Evolutionary conservation across 2,329 filamentous ascomycete genomes (phyloP).

Genomic region (Aspergillus pseudoterreus): DNA sequence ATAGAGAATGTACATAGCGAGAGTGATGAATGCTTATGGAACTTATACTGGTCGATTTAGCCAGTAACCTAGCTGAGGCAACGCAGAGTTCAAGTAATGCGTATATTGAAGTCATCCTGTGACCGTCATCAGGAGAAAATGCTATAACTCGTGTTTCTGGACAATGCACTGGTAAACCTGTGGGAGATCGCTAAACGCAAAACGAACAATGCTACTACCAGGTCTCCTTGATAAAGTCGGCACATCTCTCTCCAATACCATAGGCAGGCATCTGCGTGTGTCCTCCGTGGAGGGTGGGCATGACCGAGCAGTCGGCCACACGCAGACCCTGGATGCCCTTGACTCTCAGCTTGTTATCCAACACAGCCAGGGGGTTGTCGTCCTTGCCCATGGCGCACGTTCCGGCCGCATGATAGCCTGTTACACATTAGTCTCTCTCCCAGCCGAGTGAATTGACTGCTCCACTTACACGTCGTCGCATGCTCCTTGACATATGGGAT

Average conservation of each 20-base stretch:
- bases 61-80: too few species aligned
- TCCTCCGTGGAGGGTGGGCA: slow-evolving; percentile 50
- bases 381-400: slow-evolving; percentile 55
- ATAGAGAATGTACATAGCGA: background rate
- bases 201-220: background rate
- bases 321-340: slow-evolving; percentile 51
- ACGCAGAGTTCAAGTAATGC: too few species aligned
- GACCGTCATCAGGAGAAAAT: too few species aligned
- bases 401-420: slow-evolving; percentile 55
- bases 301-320: slow-evolving; percentile 53
- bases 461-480: slow-evolving; percentile 56
- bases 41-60: too few species aligned
- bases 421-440: background rate
- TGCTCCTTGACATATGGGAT: slow-evolving; percentile 54
- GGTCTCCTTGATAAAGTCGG: slow-evolving; percentile 48
- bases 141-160: too few species aligned
- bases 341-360: slow-evolving; percentile 53
- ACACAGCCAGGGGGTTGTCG: slow-evolving; percentile 48
- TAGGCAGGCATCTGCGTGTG: slow-evolving; percentile 59
- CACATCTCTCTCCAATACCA: slow-evolving; percentile 54
- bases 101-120: too few species aligned
- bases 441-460: too few species aligned
- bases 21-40: background rate
- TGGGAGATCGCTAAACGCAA: too few species aligned
- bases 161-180: too few species aligned